Percentiles rank a stretch among this genome's conserved stretches.
Conservation (phyloP, 495 filamentous ascomycete genomes). For the Penicillium psychrofluorescens region DNA sequence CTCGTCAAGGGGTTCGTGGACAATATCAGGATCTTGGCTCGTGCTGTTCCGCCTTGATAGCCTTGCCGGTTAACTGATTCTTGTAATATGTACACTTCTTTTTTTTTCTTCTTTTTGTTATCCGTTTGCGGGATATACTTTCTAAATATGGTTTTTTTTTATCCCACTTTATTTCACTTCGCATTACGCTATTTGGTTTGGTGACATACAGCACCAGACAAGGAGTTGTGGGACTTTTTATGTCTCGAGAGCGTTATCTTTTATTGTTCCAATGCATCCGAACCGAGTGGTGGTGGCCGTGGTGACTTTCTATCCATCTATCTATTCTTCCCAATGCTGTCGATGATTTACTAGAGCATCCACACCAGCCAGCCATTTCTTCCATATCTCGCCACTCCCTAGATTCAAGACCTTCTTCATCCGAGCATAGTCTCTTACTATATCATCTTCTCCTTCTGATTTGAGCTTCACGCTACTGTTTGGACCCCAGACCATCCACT, state of each 20-base stretch:
- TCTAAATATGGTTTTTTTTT: not conserved
- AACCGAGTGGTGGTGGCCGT: too few species aligned
- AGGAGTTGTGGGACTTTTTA: too few species aligned
- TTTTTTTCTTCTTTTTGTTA: too few species aligned
- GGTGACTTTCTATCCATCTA: too few species aligned
- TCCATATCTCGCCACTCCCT: slow-evolving; percentile 14
- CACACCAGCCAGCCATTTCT: slow-evolving; percentile 13
- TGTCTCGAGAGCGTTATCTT: too few species aligned
- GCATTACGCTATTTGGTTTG: too few species aligned
- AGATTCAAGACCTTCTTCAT: slow-evolving; percentile 17
- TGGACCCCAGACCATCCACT: slow-evolving; percentile 24
- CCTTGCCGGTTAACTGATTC: slow-evolving; percentile 7
- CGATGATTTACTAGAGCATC: slow-evolving; percentile 21
- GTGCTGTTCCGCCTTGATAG: slow-evolving; percentile 34
- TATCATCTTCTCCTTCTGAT: slow-evolving; percentile 18
- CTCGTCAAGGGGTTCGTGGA: slow-evolving; percentile 77
- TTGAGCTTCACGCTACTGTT: slow-evolving; percentile 6
- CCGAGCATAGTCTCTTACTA: slow-evolving; percentile 9
- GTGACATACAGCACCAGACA: too few species aligned
- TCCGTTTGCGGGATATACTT: not conserved
- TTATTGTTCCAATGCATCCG: too few species aligned
- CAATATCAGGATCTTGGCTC: slow-evolving; percentile 67
- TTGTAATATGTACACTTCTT: slow-evolving; percentile 15
- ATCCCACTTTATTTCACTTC: not conserved
- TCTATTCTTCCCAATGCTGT: slow-evolving; percentile 1